Evolutionary conservation across 306 rosid genomes (phyloP).

Genomic region (Acacia melanoxylon): DNA sequence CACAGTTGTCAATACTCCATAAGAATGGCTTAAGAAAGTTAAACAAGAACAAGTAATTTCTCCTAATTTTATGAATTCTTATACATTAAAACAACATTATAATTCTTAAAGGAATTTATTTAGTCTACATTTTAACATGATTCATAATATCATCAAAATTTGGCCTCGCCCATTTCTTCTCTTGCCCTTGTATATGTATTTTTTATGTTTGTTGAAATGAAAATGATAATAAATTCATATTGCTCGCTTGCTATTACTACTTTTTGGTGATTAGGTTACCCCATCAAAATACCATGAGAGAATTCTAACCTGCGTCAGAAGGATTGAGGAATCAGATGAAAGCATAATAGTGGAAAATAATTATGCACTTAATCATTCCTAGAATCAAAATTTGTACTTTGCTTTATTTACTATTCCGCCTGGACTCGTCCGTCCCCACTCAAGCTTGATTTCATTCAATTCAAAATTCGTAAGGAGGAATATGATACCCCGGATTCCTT

Average conservation of each 20-base stretch:
- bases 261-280: no score
- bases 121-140: neutral
- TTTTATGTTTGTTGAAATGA: neutral
- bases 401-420: neutral
- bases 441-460: slow-evolving; percentile 22
- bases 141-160: neutral
- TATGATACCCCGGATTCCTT: slow-evolving; percentile 53
- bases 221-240: no score
- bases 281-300: no score
- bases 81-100: neutral
- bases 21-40: neutral
- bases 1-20: neutral
- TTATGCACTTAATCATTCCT: neutral
- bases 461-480: slow-evolving; percentile 28
- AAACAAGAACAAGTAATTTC: neutral
- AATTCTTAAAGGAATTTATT: neutral
- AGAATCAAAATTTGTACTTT: neutral
- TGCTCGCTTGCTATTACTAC: no score
- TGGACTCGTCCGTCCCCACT: neutral
- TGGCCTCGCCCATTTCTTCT: neutral
- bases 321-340: neutral
- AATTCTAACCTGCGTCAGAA: no score
- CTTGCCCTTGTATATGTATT: neutral
- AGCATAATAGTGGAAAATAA: neutral
- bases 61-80: neutral